These are phyloP conservation scores for Ambrosia trifida DNA, from an alignment of 129 eudicot species.

Conservation along the genomic window DNA sequence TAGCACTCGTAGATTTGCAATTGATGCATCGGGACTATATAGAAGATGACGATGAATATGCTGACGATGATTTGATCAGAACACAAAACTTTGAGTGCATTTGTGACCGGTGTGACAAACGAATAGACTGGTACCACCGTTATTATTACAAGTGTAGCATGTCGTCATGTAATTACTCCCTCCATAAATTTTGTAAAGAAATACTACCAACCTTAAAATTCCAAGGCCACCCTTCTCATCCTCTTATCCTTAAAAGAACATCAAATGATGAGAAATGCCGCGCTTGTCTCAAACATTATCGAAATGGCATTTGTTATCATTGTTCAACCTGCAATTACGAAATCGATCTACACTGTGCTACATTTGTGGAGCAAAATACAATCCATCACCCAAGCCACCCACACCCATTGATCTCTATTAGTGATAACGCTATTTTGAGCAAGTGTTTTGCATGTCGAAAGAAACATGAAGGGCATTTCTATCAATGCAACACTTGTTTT, in stretches of 20 bases:
- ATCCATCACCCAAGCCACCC: background rate
- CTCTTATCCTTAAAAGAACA: slow-evolving; percentile 13
- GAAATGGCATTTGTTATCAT: slow-evolving; percentile 8
- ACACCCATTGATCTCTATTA: background rate
- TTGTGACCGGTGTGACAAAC: background rate
- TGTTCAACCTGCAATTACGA: slow-evolving; percentile 6
- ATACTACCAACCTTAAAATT: background rate
- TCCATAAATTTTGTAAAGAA: slow-evolving; percentile 11
- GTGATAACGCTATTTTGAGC: background rate
- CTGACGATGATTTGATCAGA: background rate
- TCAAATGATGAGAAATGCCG: background rate
- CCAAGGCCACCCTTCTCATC: slow-evolving; percentile 13
- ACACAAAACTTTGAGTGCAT: background rate
- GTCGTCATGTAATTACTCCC: background rate
- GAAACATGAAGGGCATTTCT: slow-evolving; percentile 2
- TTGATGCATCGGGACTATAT: slow-evolving; percentile 2
- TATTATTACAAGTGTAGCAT: slow-evolving; percentile 21
- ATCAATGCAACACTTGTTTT: slow-evolving; percentile 9
- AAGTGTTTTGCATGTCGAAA: background rate
- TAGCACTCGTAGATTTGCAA: slow-evolving; percentile 10
- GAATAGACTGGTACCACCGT: slow-evolving; percentile 17
- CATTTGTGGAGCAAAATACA: slow-evolving; percentile 11
- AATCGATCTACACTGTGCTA: slow-evolving; percentile 18
- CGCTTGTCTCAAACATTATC: background rate
- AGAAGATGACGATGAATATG: background rate